Conservation (phyloP, 176 grass and related monocot genomes). For the Bonia amplexicaulis region DNA sequence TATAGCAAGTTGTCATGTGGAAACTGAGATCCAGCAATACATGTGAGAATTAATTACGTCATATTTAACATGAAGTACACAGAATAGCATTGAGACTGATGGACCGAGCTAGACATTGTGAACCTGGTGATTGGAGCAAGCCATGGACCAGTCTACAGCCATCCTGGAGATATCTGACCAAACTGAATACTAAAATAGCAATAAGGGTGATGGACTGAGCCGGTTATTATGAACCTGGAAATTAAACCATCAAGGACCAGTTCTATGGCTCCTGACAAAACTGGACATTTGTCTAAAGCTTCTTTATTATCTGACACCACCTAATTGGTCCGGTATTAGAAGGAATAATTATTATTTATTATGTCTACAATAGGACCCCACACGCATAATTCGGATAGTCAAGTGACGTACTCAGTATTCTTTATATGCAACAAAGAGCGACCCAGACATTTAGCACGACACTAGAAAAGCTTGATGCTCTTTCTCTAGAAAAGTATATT, state of each 20-base stretch:
- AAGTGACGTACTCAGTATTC: not conserved
- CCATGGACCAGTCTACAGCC: not conserved
- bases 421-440: not conserved
- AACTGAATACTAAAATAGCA: not conserved
- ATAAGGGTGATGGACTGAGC: not conserved
- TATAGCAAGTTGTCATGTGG: not conserved
- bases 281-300: not conserved
- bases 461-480: not conserved
- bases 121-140: not conserved
- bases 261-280: not conserved
- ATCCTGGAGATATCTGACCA: not conserved
- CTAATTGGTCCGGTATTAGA: not conserved
- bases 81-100: not conserved
- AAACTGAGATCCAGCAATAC: not conserved
- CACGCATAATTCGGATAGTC: not conserved
- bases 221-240: not conserved
- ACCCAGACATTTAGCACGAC: not conserved
- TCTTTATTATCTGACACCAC: not conserved
- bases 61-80: not conserved
- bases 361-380: not conserved
- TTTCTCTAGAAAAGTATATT: not conserved
- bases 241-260: not conserved
- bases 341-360: not conserved
- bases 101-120: not conserved
- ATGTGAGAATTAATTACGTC: not conserved